Base-by-base conservation (phyloP, 768 basidiomycete genomes). In the Lentinula sp. region DNA sequence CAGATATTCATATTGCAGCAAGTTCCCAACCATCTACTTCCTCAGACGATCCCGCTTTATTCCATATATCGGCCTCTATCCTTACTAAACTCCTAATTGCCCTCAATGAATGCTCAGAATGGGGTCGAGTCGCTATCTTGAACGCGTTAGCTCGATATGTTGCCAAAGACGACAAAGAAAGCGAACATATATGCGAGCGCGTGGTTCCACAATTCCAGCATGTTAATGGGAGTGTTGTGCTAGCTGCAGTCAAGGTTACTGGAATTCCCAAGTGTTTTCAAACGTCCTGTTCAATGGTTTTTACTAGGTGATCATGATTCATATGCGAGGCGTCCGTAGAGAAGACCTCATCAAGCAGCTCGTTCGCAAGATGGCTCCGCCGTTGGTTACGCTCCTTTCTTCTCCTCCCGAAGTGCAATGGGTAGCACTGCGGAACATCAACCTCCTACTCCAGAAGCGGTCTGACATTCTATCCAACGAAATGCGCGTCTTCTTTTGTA, bases 401-500 rank as follows among this genome's bases (percentile, higher is more conserved):
- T 94, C 95, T 1, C 93, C 95, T 3, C 95, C 96, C 0, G 97
- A 99, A 69, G 92, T 98, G 0, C 97, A 99, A 74, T 99, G 96
- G 95, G 96, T 98, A 54, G 94, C 95, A 0, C 77, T 99, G 57
- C 86, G 97, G 32, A 98, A 98, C 70, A 94, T 98, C 77, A 98
- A 98, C 68, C 84, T 99, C 32, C 81, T 99, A 31, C 84, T 99
- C 2, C 96, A 99, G 74, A 96, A 96, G 69, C 87, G 93, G 4
- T 76, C 93, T 2, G 94, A 95, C 64, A 80, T 97, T 62, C 83
- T 99, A 8, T 84, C 89, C 6, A 97, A 91, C 73, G 96, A 99
- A 73, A 95, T 99, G 93, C 84, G 95, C 49, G 97, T 99, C 18
- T 99, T 99, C 73, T 99, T 98, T 80, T 98, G 96, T 86, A 99